Evolutionary conservation across 2,329 filamentous ascomycete species (phyloP), one percentile per base, ranked within the genome.

Genomic region (Massarina eburnea): DNA sequence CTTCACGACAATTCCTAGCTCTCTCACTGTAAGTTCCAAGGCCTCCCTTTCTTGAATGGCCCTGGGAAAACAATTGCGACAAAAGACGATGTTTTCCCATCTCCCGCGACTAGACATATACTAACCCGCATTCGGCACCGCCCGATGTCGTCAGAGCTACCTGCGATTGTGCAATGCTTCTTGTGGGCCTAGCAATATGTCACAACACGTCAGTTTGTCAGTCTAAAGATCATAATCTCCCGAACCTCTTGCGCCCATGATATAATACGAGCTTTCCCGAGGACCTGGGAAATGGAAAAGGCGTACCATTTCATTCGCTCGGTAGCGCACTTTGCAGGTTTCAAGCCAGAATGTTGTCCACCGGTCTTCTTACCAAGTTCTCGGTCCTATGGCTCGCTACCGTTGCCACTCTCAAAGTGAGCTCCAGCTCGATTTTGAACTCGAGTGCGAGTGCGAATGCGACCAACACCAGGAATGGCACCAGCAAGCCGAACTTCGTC

Each of bases 401-500:
- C n/a, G 12, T 36, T 36, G 34, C 34, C 34, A 36, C 17, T 20
- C 21, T 20, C 34, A 4, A 20, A 10, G 34, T 4, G 15, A 19
- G 17, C 8, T 8, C 34, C 4, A 36, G 34, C 34, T 21, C 34
- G 17, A 21, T 5, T 12, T 21, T 21, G 18, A 21, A 21, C 6
- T 7, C 18, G 14, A 20, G 17, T 2, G 34, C 5, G 18, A 26
- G 24, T 7, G 7, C 6, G 10, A 26, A 26, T 10, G 24, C 24
- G 24, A 26, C 19, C 20, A 3, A 15, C 5, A 21, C 34, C 15
- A 21, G 34, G n/a, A 34, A 36, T 21, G 4, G 17, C 5, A 21
- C 34, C 15, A 21, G 34, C 34, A 36, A 36, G 14, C 55, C 57
- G 8, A 86, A 86, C 52, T 78, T 86, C 30, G 70, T 87, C 18